phyloP scores from a whole-genome alignment of 148 eudicot species.

The Pouteria glomerata region DNA sequence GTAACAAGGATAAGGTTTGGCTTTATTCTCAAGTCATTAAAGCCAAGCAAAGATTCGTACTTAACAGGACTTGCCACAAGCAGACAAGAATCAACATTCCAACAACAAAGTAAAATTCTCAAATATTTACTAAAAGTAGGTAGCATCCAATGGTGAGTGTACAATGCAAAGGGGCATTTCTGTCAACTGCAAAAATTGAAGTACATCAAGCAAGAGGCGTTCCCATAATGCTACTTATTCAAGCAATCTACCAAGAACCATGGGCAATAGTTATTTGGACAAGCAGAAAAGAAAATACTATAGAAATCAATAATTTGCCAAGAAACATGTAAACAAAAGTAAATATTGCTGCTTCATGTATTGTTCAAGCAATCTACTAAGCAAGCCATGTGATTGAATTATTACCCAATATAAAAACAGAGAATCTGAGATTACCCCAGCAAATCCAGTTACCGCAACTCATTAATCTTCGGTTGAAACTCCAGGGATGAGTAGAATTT shows the following conservation, averaged over 20 bases:
- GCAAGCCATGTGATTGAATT: conserved; percentile 7
- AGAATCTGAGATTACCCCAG: background rate
- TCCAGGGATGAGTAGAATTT: conserved; percentile 12
- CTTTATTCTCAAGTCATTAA: background rate
- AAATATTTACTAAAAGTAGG: too few species aligned
- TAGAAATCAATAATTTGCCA: background rate
- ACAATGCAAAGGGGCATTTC: too few species aligned
- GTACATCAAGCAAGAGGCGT: background rate
- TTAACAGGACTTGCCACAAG: background rate
- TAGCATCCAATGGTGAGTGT: too few species aligned
- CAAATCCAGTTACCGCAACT: conserved; percentile 19
- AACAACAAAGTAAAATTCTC: too few species aligned
- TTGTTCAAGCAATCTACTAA: conserved; percentile 1
- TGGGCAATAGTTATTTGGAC: background rate
- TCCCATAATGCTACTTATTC: too few species aligned
- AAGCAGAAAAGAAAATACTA: background rate
- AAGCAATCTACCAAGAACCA: conserved; percentile 2
- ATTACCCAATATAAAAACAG: conserved; percentile 7
- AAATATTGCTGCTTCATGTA: conserved; percentile 4
- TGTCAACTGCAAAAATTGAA: background rate
- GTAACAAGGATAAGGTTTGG: conserved; percentile 3
- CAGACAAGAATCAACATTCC: background rate
- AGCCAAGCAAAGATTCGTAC: background rate
- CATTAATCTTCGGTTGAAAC: conserved; percentile 11
- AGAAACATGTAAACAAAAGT: too few species aligned